Conservation (phyloP, 2,329 filamentous ascomycete genomes). For the Aspergillus proliferans region DNA sequence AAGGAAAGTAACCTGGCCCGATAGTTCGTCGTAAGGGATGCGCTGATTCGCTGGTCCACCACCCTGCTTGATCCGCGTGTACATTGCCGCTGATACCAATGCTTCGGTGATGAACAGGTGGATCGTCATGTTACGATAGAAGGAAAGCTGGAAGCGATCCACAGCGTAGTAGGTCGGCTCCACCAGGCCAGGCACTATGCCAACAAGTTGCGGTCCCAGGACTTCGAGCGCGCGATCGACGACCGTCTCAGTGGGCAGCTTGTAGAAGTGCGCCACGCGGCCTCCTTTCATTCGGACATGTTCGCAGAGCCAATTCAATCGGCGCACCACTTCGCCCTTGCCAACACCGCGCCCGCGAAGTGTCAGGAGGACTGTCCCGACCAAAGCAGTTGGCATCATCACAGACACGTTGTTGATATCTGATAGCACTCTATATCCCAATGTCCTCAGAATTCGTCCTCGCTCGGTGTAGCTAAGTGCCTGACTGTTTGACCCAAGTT, state of each 20-base stretch:
- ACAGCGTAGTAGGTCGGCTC: conserved; percentile 94
- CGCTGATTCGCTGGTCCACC: conserved; percentile 77
- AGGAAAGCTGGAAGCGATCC: conserved; percentile 92
- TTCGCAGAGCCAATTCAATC: conserved; percentile 83
- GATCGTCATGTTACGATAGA: conserved; percentile 99
- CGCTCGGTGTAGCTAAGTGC: conserved; percentile 49
- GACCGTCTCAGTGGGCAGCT: conserved; percentile 69
- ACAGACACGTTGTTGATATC: conserved; percentile 96
- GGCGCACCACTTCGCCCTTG: conserved; percentile 72
- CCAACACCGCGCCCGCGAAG: conserved; percentile 87
- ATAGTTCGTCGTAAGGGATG: conserved; percentile 67
- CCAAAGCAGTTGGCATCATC: conserved; percentile 94
- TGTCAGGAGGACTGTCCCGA: conserved; percentile 87
- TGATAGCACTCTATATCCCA: conserved; percentile 86
- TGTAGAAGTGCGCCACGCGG: conserved; percentile 87
- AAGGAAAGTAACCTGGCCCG: conserved; percentile 77
- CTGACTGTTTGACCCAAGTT: conserved; percentile 28
- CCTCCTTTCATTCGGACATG: conserved; percentile 81
- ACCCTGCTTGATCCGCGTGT: conserved; percentile 82
- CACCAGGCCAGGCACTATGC: conserved; percentile 67
- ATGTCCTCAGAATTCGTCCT: conserved; percentile 69
- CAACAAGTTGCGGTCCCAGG: conserved; percentile 81
- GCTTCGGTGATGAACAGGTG: conserved; percentile 94
- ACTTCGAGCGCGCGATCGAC: conserved; percentile 88
- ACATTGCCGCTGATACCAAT: conserved; percentile 82